These are phyloP conservation scores for Aspergillus floridensis DNA, from an alignment of 2,329 filamentous ascomycete species.

Conservation along the genomic window DNA sequence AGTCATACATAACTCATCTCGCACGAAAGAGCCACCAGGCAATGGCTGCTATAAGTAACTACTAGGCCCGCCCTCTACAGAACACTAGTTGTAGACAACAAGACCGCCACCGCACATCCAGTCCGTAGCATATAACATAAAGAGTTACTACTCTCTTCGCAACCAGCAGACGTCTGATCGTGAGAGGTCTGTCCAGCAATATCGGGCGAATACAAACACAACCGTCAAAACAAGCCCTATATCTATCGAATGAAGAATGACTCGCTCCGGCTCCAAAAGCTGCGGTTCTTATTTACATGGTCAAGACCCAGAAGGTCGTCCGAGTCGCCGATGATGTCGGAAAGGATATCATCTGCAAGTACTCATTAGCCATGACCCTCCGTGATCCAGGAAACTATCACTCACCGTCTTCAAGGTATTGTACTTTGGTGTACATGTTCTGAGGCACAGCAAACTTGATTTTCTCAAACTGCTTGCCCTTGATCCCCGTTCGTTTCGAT, in stretches of 20 bases:
- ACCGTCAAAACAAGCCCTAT: conserved; percentile 1
- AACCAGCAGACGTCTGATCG: neutral
- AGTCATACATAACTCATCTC: conserved; percentile 1
- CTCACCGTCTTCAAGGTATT: conserved; percentile 85
- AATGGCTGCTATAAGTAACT: neutral
- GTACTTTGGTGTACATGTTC: conserved; percentile 69
- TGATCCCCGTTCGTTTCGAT: conserved; percentile 87
- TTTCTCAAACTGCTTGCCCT: conserved; percentile 97
- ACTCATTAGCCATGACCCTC: conserved; percentile 11
- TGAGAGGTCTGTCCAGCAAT: conserved; percentile 4
- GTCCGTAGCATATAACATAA: neutral
- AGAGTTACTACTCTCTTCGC: conserved; percentile 4
- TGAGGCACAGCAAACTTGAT: conserved; percentile 88
- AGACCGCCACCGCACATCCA: neutral
- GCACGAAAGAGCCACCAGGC: neutral
- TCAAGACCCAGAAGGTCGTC: conserved; percentile 70
- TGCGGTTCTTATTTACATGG: conserved; percentile 61
- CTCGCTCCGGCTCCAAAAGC: conserved; percentile 59
- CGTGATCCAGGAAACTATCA: conserved; percentile 3
- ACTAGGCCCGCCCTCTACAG: conserved; percentile 1
- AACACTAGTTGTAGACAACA: neutral
- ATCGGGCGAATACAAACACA: neutral
- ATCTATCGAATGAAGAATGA: conserved; percentile 62
- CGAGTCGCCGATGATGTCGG: conserved; percentile 68
- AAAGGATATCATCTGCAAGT: conserved; percentile 44